Evolutionary conservation across 495 filamentous ascomycete genomes (phyloP).

Genomic region (Hypoxylon lenormandii): DNA sequence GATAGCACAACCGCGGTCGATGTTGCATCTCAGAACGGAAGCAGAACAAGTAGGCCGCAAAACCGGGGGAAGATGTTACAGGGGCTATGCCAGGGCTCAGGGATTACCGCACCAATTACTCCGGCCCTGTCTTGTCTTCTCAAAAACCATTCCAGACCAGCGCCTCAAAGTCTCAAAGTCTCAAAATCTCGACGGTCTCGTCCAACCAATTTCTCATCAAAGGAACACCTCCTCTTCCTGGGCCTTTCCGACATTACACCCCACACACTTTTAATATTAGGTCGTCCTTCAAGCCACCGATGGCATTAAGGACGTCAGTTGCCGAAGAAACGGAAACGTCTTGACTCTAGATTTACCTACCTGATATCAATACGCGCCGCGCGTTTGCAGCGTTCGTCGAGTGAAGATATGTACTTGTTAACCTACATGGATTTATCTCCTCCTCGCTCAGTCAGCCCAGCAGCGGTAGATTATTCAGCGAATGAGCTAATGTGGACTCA

Average conservation of each 20-base stretch:
- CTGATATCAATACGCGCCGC: constrained; percentile 8
- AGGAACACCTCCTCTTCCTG: constrained; percentile 35
- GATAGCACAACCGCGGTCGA: constrained; percentile 23
- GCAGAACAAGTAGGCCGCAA: constrained; percentile 28
- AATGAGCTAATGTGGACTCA: constrained; percentile 27
- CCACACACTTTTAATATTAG: constrained; percentile 25
- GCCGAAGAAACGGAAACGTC: constrained; percentile 2
- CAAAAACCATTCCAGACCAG: constrained; percentile 12
- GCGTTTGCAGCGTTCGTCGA: constrained; percentile 9
- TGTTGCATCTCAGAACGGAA: constrained; percentile 21
- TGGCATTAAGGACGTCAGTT: constrained; percentile 24
- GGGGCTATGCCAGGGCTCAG: constrained; percentile 36
- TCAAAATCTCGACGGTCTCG: constrained; percentile 25
- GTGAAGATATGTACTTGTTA: background rate
- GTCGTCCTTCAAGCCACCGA: constrained; percentile 10
- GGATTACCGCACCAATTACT: constrained; percentile 42
- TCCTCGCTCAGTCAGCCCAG: constrained; percentile 6
- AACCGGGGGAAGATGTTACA: constrained; percentile 17
- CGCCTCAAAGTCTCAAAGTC: constrained; percentile 10
- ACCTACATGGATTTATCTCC: background rate
- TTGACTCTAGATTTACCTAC: background rate
- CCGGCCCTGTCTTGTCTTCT: constrained; percentile 22
- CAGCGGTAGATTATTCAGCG: background rate
- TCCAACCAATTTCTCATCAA: constrained; percentile 29
- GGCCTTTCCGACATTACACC: constrained; percentile 26